These are phyloP conservation scores for Delphinella strobiligena DNA, from an alignment of 2,329 filamentous ascomycete genomes.

Conservation along the genomic window DNA sequence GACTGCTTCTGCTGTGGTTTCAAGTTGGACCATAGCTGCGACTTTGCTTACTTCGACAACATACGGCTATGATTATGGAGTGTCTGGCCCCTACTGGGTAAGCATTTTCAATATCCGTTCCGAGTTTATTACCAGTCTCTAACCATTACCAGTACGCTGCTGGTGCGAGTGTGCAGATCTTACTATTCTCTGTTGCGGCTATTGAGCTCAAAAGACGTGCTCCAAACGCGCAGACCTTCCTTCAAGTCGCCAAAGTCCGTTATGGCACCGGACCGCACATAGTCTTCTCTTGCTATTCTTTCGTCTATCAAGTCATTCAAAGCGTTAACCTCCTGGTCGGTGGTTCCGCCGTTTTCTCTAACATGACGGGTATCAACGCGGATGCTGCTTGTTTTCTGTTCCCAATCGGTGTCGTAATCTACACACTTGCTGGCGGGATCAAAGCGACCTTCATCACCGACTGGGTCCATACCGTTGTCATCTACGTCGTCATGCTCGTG, in stretches of 20 bases:
- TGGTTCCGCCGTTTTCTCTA: slow-evolving; percentile 12
- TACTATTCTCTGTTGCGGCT: slow-evolving; percentile 13
- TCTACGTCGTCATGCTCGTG: slow-evolving; percentile 14
- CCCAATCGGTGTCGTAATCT: slow-evolving; percentile 17
- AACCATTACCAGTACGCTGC: slow-evolving; percentile 7
- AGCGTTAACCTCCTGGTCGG: slow-evolving; percentile 12
- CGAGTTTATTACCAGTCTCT: no score
- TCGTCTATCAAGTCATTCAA: slow-evolving; percentile 5
- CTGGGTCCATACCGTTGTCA: slow-evolving; percentile 15
- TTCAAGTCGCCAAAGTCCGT: slow-evolving; percentile 13
- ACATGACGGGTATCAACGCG: slow-evolving; percentile 16
- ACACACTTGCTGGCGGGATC: slow-evolving; percentile 17
- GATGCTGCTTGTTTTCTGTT: slow-evolving; percentile 16
- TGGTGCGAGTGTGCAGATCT: slow-evolving; percentile 12
- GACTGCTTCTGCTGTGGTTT: slow-evolving; percentile 19
- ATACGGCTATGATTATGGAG: slow-evolving; percentile 23
- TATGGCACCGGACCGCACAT: slow-evolving; percentile 10
- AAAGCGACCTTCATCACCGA: slow-evolving; percentile 17
- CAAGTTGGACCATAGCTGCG: slow-evolving; percentile 15
- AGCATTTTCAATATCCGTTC: not conserved
- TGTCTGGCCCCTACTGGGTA: slow-evolving; percentile 13
- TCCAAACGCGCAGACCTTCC: slow-evolving; percentile 12
- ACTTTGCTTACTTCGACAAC: slow-evolving; percentile 13
- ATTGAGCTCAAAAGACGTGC: slow-evolving; percentile 13
- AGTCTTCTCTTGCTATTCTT: slow-evolving; percentile 8